Percentiles rank a stretch among this genome's conserved stretches.
These are phyloP conservation scores for Lentinula raphanica DNA, from an alignment of 768 basidiomycete species.

Conservation along the genomic window DNA sequence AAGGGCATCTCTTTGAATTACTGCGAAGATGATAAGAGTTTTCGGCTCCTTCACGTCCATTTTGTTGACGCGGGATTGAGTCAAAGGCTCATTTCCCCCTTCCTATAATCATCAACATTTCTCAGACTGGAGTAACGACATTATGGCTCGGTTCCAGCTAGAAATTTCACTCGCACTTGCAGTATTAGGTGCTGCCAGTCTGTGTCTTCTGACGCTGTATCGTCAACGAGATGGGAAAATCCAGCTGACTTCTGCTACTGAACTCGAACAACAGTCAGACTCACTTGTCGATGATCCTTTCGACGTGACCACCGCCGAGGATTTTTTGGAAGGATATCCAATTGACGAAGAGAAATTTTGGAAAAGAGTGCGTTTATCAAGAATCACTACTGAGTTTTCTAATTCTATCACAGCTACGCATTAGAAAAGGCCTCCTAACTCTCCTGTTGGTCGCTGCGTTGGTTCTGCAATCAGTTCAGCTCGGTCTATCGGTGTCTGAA, in stretches of 20 bases:
- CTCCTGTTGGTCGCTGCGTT: constrained; percentile 41
- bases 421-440: constrained; percentile 50
- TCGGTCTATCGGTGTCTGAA: constrained; percentile 49
- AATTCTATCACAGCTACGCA: constrained; percentile 42
- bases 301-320: constrained; percentile 68
- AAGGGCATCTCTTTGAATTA: neutral
- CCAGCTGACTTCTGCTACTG: constrained; percentile 35
- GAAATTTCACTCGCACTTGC: constrained; percentile 33
- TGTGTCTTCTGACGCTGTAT: constrained; percentile 24
- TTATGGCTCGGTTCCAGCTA: constrained; percentile 39
- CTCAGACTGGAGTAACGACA: neutral
- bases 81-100: neutral
- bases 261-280: constrained; percentile 15
- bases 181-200: constrained; percentile 27
- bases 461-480: constrained; percentile 43
- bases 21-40: neutral
- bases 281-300: constrained; percentile 68
- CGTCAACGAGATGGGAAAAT: constrained; percentile 45
- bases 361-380: constrained; percentile 37
- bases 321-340: constrained; percentile 62
- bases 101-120: neutral
- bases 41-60: neutral
- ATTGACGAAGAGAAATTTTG: constrained; percentile 58
- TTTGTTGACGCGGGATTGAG: neutral
- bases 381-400: neutral